Base-by-base conservation (phyloP, 129 eudicot genomes). In the Deinandra increscens region DNA sequence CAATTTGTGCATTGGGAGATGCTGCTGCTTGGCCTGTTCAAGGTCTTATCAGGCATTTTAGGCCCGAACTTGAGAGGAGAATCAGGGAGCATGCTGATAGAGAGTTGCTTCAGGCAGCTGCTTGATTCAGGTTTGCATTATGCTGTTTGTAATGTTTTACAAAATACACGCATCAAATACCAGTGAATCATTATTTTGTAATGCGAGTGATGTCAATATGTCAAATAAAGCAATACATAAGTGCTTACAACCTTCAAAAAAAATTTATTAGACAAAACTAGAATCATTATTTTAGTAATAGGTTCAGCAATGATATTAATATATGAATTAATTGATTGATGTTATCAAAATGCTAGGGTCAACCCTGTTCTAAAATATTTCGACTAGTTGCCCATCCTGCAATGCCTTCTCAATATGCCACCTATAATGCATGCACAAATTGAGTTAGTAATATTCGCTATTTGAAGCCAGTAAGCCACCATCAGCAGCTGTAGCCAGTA, bases 21-120 rank as follows among this genome's bases (percentile, higher is more conserved):
- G 97, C 97, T 4, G 97, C 97, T 72, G 98, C 98, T 46, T 93
- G 98, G 98, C 98, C 98, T 19, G 98, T 93, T 80, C 98, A 93
- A 78, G 98, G 98, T 68, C 98, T 93, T 72, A 93, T 89, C 14
- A 84, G 98, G 82, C 98, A 93, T 65, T 93, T 93, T 58, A 86
- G 97, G 60, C 97, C 95, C 0, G 97, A 91, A 80, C 81, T 91
- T 11, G 97, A 88, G 67, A 82, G 95, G 86, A 84, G 97, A 83
- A 91, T 91, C 71, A 86, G 77, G 81, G 96, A 88, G 76, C 85
- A 77, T 20, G 97, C 97, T 10, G 87, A 86, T 18, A 79, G 94
- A 54, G 97, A 91, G 86, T 73, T 88, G 62, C 91, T 69, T 51
- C 80, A 87, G 80, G 96, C 86, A 34, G 77, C 81, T 64, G 96